Conservation (phyloP, 176 grass and related monocot genomes). For the Zoysia pacifica region DNA sequence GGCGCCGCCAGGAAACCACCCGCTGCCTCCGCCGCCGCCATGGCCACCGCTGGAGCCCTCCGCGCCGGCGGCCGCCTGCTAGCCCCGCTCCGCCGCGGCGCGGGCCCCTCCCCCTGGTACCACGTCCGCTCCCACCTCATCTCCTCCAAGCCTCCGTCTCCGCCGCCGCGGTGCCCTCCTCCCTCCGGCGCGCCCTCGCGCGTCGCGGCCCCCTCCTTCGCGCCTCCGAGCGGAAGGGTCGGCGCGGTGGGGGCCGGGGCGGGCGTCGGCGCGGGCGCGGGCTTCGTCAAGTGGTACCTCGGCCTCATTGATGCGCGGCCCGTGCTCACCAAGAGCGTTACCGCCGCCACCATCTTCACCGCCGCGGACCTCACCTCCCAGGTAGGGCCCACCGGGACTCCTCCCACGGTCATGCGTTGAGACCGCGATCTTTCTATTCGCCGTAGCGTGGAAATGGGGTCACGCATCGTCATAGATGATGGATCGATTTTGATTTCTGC, state of each 20-base stretch:
- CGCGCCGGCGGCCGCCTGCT: slow-evolving; percentile 40
- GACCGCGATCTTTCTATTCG: not conserved
- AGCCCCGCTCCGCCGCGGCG: slow-evolving; percentile 39
- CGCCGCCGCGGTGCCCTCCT: slow-evolving; percentile 24
- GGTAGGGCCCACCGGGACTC: slow-evolving; percentile 35
- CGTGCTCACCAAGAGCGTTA: slow-evolving; percentile 87
- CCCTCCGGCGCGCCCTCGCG: not conserved
- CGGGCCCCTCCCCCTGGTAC: slow-evolving; percentile 17
- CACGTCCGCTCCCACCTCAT: slow-evolving; percentile 57
- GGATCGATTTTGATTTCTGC: not conserved
- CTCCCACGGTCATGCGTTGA: not conserved
- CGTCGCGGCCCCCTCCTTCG: not conserved
- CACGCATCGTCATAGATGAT: not conserved
- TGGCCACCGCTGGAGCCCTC: slow-evolving; percentile 42
- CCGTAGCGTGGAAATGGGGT: not conserved
- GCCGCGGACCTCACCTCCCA: slow-evolving; percentile 79
- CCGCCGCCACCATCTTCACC: slow-evolving; percentile 84
- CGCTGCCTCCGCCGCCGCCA: slow-evolving; percentile 24
- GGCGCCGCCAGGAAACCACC: slow-evolving; percentile 6
- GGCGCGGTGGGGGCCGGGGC: slow-evolving; percentile 7
- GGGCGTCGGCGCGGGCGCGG: slow-evolving; percentile 41
- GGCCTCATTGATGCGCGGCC: slow-evolving; percentile 70
- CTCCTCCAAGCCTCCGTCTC: slow-evolving; percentile 44
- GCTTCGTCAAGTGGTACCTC: slow-evolving; percentile 73
- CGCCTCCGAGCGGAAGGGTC: not conserved